Percentiles rank a stretch among this genome's conserved stretches.
Evolutionary conservation across 345 rosid genomes (phyloP).

Genomic region (Ailanthus altissimus): DNA sequence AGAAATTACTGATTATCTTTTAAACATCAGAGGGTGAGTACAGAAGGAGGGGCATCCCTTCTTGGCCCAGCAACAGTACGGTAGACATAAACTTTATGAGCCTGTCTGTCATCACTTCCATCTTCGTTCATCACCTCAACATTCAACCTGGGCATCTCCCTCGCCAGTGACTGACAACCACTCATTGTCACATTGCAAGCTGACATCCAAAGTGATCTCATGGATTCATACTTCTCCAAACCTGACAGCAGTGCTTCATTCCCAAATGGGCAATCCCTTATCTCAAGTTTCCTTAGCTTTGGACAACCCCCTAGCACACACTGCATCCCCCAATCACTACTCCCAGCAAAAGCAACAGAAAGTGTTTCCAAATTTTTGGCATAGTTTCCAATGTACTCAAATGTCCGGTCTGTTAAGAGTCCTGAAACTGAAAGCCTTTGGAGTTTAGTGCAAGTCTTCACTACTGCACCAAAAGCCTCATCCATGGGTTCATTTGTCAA

Average conservation of each 20-base stretch:
- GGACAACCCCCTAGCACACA: constrained; percentile 60
- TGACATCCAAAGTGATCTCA: constrained; percentile 85
- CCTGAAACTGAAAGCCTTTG: constrained; percentile 71
- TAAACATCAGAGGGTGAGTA: constrained; percentile 46
- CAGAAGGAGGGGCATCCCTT: constrained; percentile 68
- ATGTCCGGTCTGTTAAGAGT: constrained; percentile 58
- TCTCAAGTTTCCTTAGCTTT: constrained; percentile 67
- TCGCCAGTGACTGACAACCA: constrained; percentile 57
- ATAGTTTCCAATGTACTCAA: constrained; percentile 61
- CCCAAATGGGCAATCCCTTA: constrained; percentile 77
- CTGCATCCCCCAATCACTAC: constrained; percentile 72
- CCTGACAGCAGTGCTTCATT: constrained; percentile 64
- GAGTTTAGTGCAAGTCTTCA: constrained; percentile 61
- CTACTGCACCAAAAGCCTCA: constrained; percentile 77
- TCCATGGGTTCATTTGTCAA: constrained; percentile 63
- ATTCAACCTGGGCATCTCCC: constrained; percentile 66
- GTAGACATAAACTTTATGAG: constrained; percentile 61
- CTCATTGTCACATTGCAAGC: constrained; percentile 66
- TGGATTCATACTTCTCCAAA: constrained; percentile 67
- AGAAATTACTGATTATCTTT: constrained; percentile 24
- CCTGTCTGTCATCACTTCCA: constrained; percentile 51
- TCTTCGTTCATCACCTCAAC: constrained; percentile 76
- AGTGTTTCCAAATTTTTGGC: constrained; percentile 74
- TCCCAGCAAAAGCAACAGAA: constrained; percentile 77
- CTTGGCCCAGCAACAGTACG: constrained; percentile 72